Evolutionary conservation across 2,329 filamentous ascomycete genomes (phyloP).

Genomic region (Coleophoma eucalyptorum): DNA sequence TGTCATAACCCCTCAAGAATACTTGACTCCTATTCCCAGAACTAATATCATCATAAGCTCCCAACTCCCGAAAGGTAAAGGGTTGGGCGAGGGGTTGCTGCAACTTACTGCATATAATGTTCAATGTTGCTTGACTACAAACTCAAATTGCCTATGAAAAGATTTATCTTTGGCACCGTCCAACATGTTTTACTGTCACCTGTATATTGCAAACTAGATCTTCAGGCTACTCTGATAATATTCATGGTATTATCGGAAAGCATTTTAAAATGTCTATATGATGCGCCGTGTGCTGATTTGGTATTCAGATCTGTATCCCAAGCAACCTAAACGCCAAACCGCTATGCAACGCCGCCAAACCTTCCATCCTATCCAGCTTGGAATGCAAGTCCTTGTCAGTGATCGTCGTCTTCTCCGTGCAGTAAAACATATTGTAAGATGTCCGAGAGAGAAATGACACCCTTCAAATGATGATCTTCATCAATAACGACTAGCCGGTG

Average conservation of each 20-base stretch:
- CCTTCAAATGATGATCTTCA: slow-evolving; percentile 79
- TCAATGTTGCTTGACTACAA: too few relatives aligned
- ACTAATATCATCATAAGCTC: too few relatives aligned
- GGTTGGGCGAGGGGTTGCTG: too few relatives aligned
- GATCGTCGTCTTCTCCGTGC: slow-evolving; percentile 36
- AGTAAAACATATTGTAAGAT: slow-evolving; percentile 93
- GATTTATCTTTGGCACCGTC: too few relatives aligned
- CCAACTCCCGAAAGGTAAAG: too few relatives aligned
- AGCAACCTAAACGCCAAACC: slow-evolving; percentile 29
- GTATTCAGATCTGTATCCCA: slow-evolving; percentile 17
- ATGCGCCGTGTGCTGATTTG: slow-evolving; percentile 12
- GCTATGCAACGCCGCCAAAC: slow-evolving; percentile 29
- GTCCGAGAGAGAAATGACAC: slow-evolving; percentile 90
- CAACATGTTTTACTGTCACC: too few relatives aligned
- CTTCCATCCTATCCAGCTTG: slow-evolving; percentile 1
- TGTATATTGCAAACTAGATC: too few relatives aligned
- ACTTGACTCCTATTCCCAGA: too few relatives aligned
- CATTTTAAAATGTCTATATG: slow-evolving; percentile 19
- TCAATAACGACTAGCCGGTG: slow-evolving; percentile 93
- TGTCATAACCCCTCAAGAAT: too few relatives aligned
- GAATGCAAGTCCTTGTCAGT: slow-evolving; percentile 12
- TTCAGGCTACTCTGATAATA: background rate
- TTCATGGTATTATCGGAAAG: slow-evolving; percentile 22
- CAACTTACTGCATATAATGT: too few relatives aligned
- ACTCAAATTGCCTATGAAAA: too few relatives aligned